Evolutionary conservation across 257 asterid species (phyloP).

Genomic region (Linderniella brevidens): DNA sequence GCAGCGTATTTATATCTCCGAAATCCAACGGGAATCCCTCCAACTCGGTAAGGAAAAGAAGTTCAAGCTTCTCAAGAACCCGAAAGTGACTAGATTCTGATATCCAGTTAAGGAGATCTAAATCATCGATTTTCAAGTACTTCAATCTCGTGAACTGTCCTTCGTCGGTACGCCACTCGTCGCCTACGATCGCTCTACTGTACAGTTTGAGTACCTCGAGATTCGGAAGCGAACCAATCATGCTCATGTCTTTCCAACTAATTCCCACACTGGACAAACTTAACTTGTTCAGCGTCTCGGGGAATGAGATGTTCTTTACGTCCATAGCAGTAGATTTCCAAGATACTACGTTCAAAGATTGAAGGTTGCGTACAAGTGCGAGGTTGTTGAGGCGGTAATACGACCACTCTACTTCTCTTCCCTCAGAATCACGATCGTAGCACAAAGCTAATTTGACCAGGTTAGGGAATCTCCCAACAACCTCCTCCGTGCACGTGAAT

Average conservation of each 20-base stretch:
- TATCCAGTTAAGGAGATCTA: background rate
- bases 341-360: background rate
- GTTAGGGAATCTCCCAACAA: constrained; percentile 1
- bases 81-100: background rate
- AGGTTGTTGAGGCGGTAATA: constrained; percentile 2
- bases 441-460: background rate
- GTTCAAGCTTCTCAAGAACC: background rate
- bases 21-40: background rate
- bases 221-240: background rate
- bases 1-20: background rate
- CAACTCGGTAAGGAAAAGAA: background rate
- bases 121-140: background rate
- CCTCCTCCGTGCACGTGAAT: constrained; percentile 1
- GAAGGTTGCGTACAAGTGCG: background rate
- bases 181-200: background rate
- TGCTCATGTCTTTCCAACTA: constrained; percentile 1
- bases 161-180: background rate
- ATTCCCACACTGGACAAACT: background rate
- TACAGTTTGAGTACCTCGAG: constrained; percentile 3
- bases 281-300: background rate
- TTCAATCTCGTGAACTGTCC: background rate
- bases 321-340: background rate
- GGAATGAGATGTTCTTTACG: background rate
- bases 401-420: background rate
- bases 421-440: background rate